Conservation (phyloP, 176 grass and related monocot genomes). For the Tillandsia leiboldiana region DNA sequence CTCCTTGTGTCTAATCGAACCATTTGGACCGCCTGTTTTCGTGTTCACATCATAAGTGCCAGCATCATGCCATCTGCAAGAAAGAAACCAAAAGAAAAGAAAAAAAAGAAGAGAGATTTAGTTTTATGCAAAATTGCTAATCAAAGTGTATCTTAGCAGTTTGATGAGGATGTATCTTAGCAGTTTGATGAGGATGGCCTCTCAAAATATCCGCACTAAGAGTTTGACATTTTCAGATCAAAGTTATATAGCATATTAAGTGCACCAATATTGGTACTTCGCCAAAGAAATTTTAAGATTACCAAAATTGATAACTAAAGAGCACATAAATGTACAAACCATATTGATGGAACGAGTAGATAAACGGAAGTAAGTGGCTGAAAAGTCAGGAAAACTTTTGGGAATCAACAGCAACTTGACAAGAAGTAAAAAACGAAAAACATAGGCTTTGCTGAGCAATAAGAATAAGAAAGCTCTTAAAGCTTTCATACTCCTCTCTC, state of each 20-base stretch:
- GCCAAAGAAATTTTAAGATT: no score
- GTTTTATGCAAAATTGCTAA: neutral
- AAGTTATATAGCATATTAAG: neutral
- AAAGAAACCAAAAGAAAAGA: neutral
- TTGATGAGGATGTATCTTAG: neutral
- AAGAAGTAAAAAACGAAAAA: no score
- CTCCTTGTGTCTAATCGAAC: conserved; percentile 81
- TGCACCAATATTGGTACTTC: neutral
- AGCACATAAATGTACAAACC: neutral
- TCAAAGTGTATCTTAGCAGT: neutral
- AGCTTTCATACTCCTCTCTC: no score
- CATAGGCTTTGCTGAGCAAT: no score
- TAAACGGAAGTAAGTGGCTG: no score
- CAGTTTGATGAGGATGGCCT: neutral
- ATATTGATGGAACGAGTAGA: no score
- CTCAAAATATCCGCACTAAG: neutral
- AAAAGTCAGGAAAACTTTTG: no score
- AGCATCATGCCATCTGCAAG: conserved; percentile 96
- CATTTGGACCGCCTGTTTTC: conserved; percentile 88
- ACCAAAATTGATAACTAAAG: neutral
- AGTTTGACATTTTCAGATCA: neutral
- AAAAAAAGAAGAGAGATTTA: conserved; percentile 3
- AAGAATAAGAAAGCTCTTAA: no score
- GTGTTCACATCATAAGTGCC: conserved; percentile 79
- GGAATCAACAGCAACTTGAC: no score